phyloP scores from a whole-genome alignment of 331 rosid species.

The Erythrophleum ivorense region DNA sequence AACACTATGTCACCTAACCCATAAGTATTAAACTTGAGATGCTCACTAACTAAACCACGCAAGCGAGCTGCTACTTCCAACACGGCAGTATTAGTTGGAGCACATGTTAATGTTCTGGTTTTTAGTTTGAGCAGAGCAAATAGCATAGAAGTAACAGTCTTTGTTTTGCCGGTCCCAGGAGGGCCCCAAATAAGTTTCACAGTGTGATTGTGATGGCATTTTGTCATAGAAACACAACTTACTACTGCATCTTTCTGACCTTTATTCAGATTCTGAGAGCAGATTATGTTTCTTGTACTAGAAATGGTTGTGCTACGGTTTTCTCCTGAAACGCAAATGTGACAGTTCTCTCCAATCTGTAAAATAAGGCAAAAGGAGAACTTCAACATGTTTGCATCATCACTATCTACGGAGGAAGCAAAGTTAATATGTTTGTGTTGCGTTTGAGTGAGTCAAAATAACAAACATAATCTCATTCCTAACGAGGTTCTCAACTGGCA shows the following conservation, averaged over 20 bases:
- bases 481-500: background rate
- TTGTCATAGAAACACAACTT: constrained; percentile 39
- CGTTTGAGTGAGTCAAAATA: background rate
- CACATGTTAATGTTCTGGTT: constrained; percentile 48
- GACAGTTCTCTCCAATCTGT: constrained; percentile 46
- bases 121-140: constrained; percentile 36
- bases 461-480: too few species aligned
- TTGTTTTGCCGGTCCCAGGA: constrained; percentile 72
- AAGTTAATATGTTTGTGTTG: background rate
- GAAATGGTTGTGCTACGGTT: background rate
- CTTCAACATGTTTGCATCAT: background rate
- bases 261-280: constrained; percentile 51
- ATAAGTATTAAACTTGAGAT: constrained; percentile 22
- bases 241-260: constrained; percentile 51
- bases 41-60: background rate
- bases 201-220: constrained; percentile 41
- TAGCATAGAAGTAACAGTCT: constrained; percentile 46
- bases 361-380: constrained; percentile 3
- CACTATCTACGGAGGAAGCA: background rate
- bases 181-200: constrained; percentile 68
- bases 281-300: background rate
- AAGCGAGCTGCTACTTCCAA: constrained; percentile 40
- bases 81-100: constrained; percentile 54
- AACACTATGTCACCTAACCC: constrained; percentile 51
- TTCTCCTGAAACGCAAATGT: constrained; percentile 7